Evolutionary conservation across 176 grass and related monocot genomes (phyloP).

Genomic region (Canna indica): DNA sequence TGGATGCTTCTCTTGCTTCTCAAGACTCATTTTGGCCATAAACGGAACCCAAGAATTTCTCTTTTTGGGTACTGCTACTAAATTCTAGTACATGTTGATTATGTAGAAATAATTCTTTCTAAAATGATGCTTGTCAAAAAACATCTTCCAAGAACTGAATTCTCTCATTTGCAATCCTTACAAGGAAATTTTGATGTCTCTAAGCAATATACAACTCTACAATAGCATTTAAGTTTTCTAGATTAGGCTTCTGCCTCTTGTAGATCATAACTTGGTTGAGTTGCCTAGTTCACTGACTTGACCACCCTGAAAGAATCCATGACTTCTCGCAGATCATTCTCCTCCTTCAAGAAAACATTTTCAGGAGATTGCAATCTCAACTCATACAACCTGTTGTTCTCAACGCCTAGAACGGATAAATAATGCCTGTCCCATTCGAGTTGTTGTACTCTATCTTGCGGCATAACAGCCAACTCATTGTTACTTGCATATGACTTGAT

Average conservation of each 20-base stretch:
- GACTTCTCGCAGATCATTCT: conserved; percentile 58
- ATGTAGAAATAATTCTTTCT: no score
- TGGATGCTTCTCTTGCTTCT: no score
- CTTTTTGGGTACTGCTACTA: no score
- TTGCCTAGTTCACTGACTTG: conserved; percentile 17
- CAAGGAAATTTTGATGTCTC: neutral
- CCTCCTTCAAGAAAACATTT: conserved; percentile 57
- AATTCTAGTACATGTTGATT: no score
- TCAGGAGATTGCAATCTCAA: conserved; percentile 73
- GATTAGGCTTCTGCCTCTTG: neutral
- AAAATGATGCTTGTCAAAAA: no score
- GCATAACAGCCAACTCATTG: conserved; percentile 95
- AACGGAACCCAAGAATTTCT: no score
- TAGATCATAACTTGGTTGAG: no score
- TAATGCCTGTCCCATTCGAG: conserved; percentile 87
- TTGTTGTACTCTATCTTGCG: conserved; percentile 58
- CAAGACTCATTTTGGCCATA: no score
- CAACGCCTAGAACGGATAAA: conserved; percentile 73
- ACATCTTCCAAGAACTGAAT: no score
- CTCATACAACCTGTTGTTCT: conserved; percentile 81
- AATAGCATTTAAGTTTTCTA: conserved; percentile 1
- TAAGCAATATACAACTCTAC: neutral
- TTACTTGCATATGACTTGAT: conserved; percentile 92
- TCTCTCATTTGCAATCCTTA: no score
- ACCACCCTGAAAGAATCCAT: conserved; percentile 84